Evolutionary conservation across 129 eudicot genomes (phyloP).

Genomic region (Mikania micrantha): DNA sequence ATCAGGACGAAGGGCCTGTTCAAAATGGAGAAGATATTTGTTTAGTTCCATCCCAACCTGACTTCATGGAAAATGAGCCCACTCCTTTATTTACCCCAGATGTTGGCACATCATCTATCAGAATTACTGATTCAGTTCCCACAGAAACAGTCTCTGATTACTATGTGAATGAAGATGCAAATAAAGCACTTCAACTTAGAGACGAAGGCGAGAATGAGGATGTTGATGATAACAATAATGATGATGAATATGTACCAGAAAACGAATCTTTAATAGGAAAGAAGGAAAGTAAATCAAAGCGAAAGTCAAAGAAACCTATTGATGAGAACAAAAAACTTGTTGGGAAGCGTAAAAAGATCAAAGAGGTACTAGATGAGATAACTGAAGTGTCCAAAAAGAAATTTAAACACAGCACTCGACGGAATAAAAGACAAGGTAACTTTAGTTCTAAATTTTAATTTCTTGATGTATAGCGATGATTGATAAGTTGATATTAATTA

Average conservation of each 20-base stretch:
- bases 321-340: slow-evolving; percentile 49
- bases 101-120: slow-evolving; percentile 47
- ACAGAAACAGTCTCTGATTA: slow-evolving; percentile 30
- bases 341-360: slow-evolving; percentile 54
- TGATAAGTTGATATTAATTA: slow-evolving; percentile 5
- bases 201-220: slow-evolving; percentile 29
- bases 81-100: slow-evolving; percentile 26
- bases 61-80: slow-evolving; percentile 24
- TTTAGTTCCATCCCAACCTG: slow-evolving; percentile 30
- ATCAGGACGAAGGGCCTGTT: slow-evolving; percentile 20
- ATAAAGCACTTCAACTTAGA: slow-evolving; percentile 17
- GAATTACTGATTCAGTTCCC: slow-evolving; percentile 27
- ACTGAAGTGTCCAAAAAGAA: slow-evolving; percentile 41
- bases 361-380: slow-evolving; percentile 41
- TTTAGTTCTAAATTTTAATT: slow-evolving; percentile 1
- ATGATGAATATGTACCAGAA: slow-evolving; percentile 35
- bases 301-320: slow-evolving; percentile 23
- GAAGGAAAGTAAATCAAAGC: slow-evolving; percentile 24
- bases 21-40: slow-evolving; percentile 21
- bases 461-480: neutral
- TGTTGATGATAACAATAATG: neutral
- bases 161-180: slow-evolving; percentile 31
- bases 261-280: slow-evolving; percentile 32
- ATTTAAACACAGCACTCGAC: slow-evolving; percentile 67
- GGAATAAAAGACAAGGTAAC: slow-evolving; percentile 69